Percentiles rank a stretch among this genome's conserved stretches.
Evolutionary conservation across 768 basidiomycete species (phyloP).

Genomic region (Psilocybe cyanescens): DNA sequence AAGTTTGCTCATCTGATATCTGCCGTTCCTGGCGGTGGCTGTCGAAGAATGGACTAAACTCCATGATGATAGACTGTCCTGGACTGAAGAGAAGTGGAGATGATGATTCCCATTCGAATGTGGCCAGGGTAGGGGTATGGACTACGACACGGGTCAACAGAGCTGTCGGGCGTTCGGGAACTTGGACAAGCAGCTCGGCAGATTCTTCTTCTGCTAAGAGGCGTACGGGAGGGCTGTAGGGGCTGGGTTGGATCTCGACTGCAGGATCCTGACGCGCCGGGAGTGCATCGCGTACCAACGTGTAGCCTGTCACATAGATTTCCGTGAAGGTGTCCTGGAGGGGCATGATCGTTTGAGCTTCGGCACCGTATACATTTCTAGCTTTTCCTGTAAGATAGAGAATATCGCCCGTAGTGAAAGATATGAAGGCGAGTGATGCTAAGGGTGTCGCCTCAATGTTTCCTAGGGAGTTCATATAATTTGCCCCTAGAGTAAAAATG

Average conservation of each 20-base stretch:
- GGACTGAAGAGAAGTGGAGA: constrained; percentile 37
- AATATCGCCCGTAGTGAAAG: constrained; percentile 56
- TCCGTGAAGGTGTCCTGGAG: constrained; percentile 53
- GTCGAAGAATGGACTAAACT: constrained; percentile 50
- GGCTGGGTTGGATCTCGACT: constrained; percentile 34
- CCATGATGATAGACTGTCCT: constrained; percentile 60
- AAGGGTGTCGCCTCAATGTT: constrained; percentile 61
- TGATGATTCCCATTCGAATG: constrained; percentile 51
- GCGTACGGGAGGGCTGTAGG: constrained; percentile 63
- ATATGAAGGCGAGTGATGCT: constrained; percentile 59
- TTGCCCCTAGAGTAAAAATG: constrained; percentile 44
- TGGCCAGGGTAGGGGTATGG: constrained; percentile 51
- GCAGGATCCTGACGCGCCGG: constrained; percentile 49
- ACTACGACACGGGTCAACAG: constrained; percentile 41
- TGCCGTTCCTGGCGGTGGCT: constrained; percentile 51
- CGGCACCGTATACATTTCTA: constrained; percentile 47
- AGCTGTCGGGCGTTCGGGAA: constrained; percentile 31
- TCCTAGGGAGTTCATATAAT: constrained; percentile 63
- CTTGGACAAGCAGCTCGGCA: constrained; percentile 28
- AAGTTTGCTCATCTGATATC: constrained; percentile 48
- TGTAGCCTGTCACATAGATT: constrained; percentile 54
- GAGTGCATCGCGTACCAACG: constrained; percentile 54
- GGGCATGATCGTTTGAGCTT: constrained; percentile 58
- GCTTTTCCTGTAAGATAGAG: constrained; percentile 68
- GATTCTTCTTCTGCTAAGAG: constrained; percentile 52